Evolutionary conservation across 2,329 filamentous ascomycete genomes (phyloP), one percentile per base, ranked within the genome.

Genomic region (Xylaria sp.): DNA sequence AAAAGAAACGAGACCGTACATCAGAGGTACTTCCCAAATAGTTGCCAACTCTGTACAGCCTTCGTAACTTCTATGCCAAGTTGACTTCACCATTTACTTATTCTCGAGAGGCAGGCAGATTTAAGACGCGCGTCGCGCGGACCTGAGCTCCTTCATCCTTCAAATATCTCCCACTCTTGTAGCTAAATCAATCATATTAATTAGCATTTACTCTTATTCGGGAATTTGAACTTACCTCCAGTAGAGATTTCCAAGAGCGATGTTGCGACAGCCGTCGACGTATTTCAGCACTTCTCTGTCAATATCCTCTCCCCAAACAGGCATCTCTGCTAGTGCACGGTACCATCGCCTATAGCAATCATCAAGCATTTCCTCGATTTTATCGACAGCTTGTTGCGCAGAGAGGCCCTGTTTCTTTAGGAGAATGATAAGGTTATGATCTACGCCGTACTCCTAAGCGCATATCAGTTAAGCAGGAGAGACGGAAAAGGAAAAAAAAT

Each of bases 331-430:
- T 10, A 77, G 54, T 6, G 75, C 73, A 10, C 61, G 25, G 49
- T 75, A 76, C 75, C 75, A 78, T 8, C 69, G 62, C 25, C 65
- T 58, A 33, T 75, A 76, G 43, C 75, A 72, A 4, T 72, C 73
- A 31, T 71, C 59, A 1, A 77, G 61, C 70, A 78, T 74, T 15
- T 66, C 43, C 8, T 67, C 72, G 15, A 73, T 69, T 12, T 68
- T 57, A 51, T 76, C 67, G 13, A 77, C 64, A 18, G 76, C 74
- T 15, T 76, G 63, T 57, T 77, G 75, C 6, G 68, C 52, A 3
- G 68, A 65, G 18, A 71, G 31, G 9, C 72, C 73, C 43, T 76
- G 69, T 15, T 65, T 67, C 39, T 70, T 62, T 2, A 73, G 43
- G 1, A 76, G 33, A 20, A 61, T 64, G 36, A 76, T 75, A 4